Evolutionary conservation across 2,329 filamentous ascomycete species (phyloP), one percentile per base, ranked within the genome.

Genomic region (Penicillium hesseltinei): DNA sequence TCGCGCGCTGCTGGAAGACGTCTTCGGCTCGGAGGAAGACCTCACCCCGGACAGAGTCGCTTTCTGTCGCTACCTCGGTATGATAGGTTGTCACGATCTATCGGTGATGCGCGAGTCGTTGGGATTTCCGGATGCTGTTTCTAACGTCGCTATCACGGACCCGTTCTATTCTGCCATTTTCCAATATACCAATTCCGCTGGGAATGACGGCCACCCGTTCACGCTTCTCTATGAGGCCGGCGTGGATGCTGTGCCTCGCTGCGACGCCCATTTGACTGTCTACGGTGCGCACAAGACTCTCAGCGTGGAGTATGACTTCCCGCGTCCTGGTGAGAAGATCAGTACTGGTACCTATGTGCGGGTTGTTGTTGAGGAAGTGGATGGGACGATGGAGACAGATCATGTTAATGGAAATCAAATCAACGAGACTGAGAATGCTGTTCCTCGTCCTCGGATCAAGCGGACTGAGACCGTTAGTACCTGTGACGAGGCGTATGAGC

Each of bases 201-300:
- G 35, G 5, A 36, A 52, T 7, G 58, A 66, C 2, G 65, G 57
- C 35, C 23, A 69, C 21, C 64, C 69, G 0, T 87, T 85, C 56
- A 73, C 81, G 0, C 77, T 85, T 2, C 76, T 78, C 0, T 88
- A 86, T 61, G 84, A 88, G 60, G 80, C 78, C 0, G 84, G 84
- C 0, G 73, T 85, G 23, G 78, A 82, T 60, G 64, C 68, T 0
- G 77, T 88, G 0, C 81, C 83, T 0, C 59, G 72, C 1, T 73
- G 72, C 8, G 73, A 75, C 54, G 71, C 73, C 1, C 70, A 73
- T 61, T 35, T 75, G 4, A 70, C 71, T 5, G 73, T 87, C 0
- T 87, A 84, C 60, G 79, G 79, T 0, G 67, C 74, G 17, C 72
- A 77, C 7, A 87, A 87, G 71, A 80, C 78, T 0, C 80, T 87